Conservation (phyloP, 2,329 filamentous ascomycete species). For the Cadophora malorum region DNA sequence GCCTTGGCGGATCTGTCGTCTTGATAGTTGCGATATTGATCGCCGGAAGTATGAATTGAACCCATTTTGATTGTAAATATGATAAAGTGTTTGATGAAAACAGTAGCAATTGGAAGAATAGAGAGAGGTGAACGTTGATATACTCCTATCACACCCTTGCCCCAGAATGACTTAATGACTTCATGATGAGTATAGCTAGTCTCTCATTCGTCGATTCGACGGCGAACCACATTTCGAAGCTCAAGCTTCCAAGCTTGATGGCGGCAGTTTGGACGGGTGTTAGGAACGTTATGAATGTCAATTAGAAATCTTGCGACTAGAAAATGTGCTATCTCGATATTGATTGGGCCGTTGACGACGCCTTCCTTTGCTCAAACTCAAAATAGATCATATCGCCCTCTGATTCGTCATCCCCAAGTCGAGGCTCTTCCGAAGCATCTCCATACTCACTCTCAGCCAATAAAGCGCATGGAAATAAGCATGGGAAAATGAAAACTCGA, state of each 20-base stretch:
- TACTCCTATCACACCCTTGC: background rate
- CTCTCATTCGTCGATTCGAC: slow-evolving; percentile 13
- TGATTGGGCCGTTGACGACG: background rate
- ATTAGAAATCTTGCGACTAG: background rate
- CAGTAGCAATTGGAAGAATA: background rate
- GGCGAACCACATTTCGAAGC: background rate
- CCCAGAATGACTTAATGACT: slow-evolving; percentile 4
- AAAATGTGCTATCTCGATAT: background rate
- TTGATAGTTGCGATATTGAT: slow-evolving; percentile 50
- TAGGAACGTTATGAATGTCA: background rate
- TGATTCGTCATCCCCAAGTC: background rate
- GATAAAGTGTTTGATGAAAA: background rate
- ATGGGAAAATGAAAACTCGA: slow-evolving; percentile 10
- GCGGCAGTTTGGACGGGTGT: background rate
- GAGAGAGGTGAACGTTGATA: background rate
- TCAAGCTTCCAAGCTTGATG: background rate
- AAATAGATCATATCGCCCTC: background rate
- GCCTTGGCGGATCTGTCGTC: slow-evolving; percentile 50
- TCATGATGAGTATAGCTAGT: slow-evolving; percentile 11
- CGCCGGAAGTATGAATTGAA: slow-evolving; percentile 46
- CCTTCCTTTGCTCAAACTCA: background rate
- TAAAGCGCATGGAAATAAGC: too few species aligned
- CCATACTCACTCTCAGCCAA: background rate
- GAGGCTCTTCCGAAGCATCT: slow-evolving; percentile 4
- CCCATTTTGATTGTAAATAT: slow-evolving; percentile 27